Percentiles rank a stretch among this genome's conserved stretches.
Conservation (phyloP, 2,329 filamentous ascomycete species). For the Diaporthe velutina region DNA sequence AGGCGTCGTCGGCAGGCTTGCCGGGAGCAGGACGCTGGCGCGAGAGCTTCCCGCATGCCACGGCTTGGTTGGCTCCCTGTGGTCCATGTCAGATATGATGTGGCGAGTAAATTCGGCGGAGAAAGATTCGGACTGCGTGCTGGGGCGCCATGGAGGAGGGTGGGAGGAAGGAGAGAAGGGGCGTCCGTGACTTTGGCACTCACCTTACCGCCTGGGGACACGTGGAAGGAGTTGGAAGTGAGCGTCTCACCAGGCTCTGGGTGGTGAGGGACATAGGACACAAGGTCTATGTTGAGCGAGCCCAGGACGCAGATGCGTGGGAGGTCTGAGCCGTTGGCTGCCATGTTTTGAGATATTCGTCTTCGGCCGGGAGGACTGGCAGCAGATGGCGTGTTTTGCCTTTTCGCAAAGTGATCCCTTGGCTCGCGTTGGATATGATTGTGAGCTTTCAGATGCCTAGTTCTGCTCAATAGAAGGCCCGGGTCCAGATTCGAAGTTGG, state of each 20-base stretch:
- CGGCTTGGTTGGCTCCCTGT: constrained; percentile 89
- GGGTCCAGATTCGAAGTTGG: background rate
- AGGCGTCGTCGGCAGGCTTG: constrained; percentile 64
- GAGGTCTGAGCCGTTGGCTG: constrained; percentile 43
- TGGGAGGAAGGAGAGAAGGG: too few relatives aligned
- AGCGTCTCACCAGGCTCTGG: constrained; percentile 90
- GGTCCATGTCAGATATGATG: background rate
- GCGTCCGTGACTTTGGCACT: background rate
- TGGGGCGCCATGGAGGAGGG: too few relatives aligned
- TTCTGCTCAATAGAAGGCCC: background rate
- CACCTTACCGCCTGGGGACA: constrained; percentile 85
- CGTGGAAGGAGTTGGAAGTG: constrained; percentile 81
- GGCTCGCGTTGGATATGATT: background rate
- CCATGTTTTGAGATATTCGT: constrained; percentile 39
- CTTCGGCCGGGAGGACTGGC: background rate
- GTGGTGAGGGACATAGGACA: constrained; percentile 87
- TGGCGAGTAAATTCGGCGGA: too few relatives aligned
- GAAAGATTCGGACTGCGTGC: background rate
- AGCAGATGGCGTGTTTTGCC: constrained; percentile 3
- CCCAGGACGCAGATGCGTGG: constrained; percentile 84
- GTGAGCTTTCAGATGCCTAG: background rate
- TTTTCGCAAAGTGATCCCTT: background rate
- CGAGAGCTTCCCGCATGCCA: constrained; percentile 87
- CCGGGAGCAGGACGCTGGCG: constrained; percentile 53
- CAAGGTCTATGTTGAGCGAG: constrained; percentile 94